A percentile compares a stretch with the other conserved stretches of the same genome.
These are phyloP conservation scores for Penicillium lividum DNA, from an alignment of 495 filamentous ascomycete genomes.

Conservation along the genomic window DNA sequence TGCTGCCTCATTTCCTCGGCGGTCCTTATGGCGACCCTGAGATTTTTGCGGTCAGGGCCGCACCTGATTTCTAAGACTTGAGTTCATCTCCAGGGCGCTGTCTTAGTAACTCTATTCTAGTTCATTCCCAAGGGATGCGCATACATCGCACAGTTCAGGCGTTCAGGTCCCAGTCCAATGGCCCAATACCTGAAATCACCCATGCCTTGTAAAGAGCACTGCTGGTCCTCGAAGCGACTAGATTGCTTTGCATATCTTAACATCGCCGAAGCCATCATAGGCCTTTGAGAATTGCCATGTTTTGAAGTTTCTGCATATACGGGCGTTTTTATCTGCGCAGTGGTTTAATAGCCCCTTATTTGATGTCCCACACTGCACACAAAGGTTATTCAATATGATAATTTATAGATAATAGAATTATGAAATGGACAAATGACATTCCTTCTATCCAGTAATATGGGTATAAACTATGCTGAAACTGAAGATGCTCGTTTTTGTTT, in stretches of 20 bases:
- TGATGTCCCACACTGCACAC: neutral
- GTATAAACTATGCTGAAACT: neutral
- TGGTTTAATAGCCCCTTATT: neutral
- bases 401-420: neutral
- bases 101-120: neutral
- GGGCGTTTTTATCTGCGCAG: neutral
- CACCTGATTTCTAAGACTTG: slow-evolving; percentile 26
- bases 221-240: no score
- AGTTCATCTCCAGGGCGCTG: neutral
- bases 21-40: slow-evolving; percentile 31
- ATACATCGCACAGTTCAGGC: neutral
- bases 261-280: no score
- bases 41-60: slow-evolving; percentile 39
- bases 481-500: neutral
- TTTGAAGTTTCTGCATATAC: neutral
- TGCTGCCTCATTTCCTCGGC: slow-evolving; percentile 39
- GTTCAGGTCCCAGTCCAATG: neutral
- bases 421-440: neutral
- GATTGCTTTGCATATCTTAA: no score
- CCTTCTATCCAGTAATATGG: neutral
- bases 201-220: no score
- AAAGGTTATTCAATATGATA: neutral
- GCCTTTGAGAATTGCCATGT: no score
- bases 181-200: neutral
- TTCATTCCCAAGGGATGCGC: neutral